Conservation (phyloP, 805 yeast species). For the Wickerhamiella domercqiae region DNA sequence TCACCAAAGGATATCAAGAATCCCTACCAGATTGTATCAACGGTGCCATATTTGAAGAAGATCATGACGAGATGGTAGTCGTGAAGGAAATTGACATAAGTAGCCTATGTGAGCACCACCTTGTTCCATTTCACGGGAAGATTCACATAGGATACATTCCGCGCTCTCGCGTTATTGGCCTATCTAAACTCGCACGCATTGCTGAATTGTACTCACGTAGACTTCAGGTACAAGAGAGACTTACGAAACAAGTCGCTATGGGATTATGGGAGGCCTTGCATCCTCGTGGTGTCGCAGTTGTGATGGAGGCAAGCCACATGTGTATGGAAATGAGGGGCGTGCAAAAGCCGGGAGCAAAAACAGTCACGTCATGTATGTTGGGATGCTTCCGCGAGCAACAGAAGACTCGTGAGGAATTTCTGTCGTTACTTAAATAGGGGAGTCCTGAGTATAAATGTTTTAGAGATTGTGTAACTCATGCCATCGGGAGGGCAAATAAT, state of each 20-base stretch:
- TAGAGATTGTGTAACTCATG: too few species aligned
- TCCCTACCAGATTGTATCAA: conserved; percentile 84
- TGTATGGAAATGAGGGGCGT: conserved; percentile 98
- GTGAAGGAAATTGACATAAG: conserved; percentile 87
- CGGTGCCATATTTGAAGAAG: conserved; percentile 92
- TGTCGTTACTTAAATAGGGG: conserved; percentile 40
- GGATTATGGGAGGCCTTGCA: conserved; percentile 79
- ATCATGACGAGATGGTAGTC: conserved; percentile 97
- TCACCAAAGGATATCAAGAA: conserved; percentile 94
- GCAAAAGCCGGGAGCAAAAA: conserved; percentile 85
- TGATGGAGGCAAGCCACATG: conserved; percentile 96
- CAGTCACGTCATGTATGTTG: conserved; percentile 92
- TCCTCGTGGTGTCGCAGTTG: conserved; percentile 97
- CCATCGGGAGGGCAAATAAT: too few species aligned
- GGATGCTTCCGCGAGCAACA: conserved; percentile 91
- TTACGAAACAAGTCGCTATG: conserved; percentile 95
- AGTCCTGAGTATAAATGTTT: too few species aligned
- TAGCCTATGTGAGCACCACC: conserved; percentile 91
- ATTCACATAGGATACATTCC: conserved; percentile 98
- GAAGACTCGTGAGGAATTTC: conserved; percentile 91
- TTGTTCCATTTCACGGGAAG: conserved; percentile 94
- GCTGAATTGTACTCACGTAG: conserved; percentile 96
- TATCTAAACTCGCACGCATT: conserved; percentile 81
- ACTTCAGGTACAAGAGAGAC: conserved; percentile 93
- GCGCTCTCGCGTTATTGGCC: conserved; percentile 78